Base-by-base conservation (phyloP, 139 green algal genomes). In the Astrephomene gubernaculifera region DNA sequence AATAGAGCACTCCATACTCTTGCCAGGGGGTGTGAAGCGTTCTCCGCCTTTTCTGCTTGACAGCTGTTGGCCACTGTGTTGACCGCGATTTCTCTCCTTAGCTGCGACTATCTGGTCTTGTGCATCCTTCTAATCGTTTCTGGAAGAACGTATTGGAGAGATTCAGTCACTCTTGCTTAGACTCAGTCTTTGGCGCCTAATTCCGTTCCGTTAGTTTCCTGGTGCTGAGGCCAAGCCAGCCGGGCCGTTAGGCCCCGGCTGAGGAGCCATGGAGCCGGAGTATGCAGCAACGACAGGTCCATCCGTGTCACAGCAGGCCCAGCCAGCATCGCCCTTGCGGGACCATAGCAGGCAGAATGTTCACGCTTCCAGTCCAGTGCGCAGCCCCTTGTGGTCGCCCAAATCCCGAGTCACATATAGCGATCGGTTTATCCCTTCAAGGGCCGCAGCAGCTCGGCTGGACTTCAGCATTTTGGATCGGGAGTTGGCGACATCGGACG, bases 361-460 rank as follows among this genome's bases (percentile, higher is more conserved):
- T 5, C 43, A 73, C 8, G 31, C 61, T 1, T 82, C 74, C 76
- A 85, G 79, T 44, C 79, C 79, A 31, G 63, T 70, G 4, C 63
- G 64, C 25, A 68, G 31, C 44, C 44, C 64, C 21, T 29, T 76
- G 33, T 85, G 79, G 79, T 86, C 85, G 2, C 85, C 49, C 12
- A 83, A 83, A 33, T 68, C 72, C 14, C 73, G 83, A 35, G 45
- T 98, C 14, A 91, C 87, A 22, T 98, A 97, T 79, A 94, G 88
- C 39, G 96, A 98, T 81, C 73, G 96, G 5, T 97, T 98, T 85
- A 97, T 98, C 39, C 96, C 96, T 7, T 94, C 89, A 7, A 71
- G 96, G 9, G 90, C 93, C 44, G 87, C 88, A 5, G 85, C 90
- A 5, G 90, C 91, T 0, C 91, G 95, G 9, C 81, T 96, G 6